Evolutionary conservation across 495 filamentous ascomycete species (phyloP), one percentile per base, ranked within the genome.

Genomic region (Hypomontagnella submonticulosa): DNA sequence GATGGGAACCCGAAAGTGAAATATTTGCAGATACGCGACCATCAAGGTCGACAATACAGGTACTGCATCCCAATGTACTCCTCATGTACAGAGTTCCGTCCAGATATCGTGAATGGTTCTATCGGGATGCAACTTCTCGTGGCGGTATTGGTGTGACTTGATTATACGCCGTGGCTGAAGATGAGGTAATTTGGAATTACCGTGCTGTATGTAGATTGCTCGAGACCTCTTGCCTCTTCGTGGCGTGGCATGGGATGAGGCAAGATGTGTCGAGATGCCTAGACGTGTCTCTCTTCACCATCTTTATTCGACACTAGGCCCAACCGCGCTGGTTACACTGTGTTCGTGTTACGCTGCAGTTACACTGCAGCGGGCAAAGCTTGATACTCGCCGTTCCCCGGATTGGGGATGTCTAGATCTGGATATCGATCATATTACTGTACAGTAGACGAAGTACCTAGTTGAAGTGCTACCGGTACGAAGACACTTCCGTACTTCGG

Each of bases 341-440:
- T 42, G 36, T 20, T 10, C 15, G 19, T 33, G 61, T 64, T 57
- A 57, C 61, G 57, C 53, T 30, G 15, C 46, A 38, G 32, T 64
- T 57, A 57, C 61, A 64, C 53, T 30, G 15, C 46, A 44, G 32
- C 34, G 46, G 23, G 19, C 18, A 16, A 30, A 15, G 44, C 20
- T 56, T 49, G 30, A 18, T 33, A 23, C 16, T 16, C 37, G 44
- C 18, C 13, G 4, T 18, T 37, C 41, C 51, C 44, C 11, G 41
- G 18, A 8, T 34, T 18, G 32, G 49, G 48, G 41, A 18, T 15
- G 9, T 8, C 48, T 40, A 47, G 40, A 61, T 54, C 33, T 52
- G 6, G 34, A 27, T 5, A 16, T 33, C 38, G 38, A 44, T 61
- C 49, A 32, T 15, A 10, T 6, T 8, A 34, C 46, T 15, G 13